A percentile compares a stretch with the other conserved stretches of the same genome.
phyloP scores from a whole-genome alignment of 1,284 basidiomycete species.

The Macrocystidia cucumis region DNA sequence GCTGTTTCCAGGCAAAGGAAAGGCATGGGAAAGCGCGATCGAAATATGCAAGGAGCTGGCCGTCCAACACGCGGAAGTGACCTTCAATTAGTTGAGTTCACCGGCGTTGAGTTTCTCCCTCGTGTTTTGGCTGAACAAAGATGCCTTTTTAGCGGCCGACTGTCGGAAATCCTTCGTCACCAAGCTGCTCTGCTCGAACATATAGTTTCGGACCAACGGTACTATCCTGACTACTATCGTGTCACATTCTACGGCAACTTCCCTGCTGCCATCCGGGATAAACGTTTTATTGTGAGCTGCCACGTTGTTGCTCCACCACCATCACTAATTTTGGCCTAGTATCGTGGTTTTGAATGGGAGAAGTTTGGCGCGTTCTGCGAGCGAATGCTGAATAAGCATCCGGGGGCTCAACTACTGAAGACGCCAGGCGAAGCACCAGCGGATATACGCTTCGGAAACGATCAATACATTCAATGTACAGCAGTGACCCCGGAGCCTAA shows the following conservation, averaged over 20 bases:
- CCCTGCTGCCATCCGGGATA: conserved; percentile 75
- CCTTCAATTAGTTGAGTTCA: conserved; percentile 96
- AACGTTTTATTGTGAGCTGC: conserved; percentile 74
- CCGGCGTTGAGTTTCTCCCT: conserved; percentile 2
- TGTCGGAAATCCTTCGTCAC: conserved; percentile 81
- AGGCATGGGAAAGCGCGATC: conserved; percentile 93
- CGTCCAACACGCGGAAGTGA: conserved; percentile 77
- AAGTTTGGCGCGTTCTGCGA: conserved; percentile 88
- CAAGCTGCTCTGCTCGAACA: conserved; percentile 80
- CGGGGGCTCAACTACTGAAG: conserved; percentile 78
- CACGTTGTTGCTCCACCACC: background rate
- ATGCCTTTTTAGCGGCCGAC: conserved; percentile 56
- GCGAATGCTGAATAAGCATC: conserved; percentile 88
- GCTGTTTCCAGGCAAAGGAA: conserved; percentile 68
- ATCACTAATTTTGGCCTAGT: conserved; percentile 33
- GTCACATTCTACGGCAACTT: conserved; percentile 93
- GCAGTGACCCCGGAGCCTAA: conserved; percentile 85
- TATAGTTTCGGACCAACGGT: conserved; percentile 76
- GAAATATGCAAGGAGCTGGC: conserved; percentile 90
- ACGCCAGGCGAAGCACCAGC: conserved; percentile 72
- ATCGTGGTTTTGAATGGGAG: conserved; percentile 89
- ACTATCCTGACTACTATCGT: conserved; percentile 89
- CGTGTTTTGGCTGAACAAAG: conserved; percentile 7
- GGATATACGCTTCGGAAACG: conserved; percentile 73
- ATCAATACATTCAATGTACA: conserved; percentile 86